These are phyloP conservation scores for Cruciata laevipes DNA, from an alignment of 257 asterid species.

Conservation along the genomic window DNA sequence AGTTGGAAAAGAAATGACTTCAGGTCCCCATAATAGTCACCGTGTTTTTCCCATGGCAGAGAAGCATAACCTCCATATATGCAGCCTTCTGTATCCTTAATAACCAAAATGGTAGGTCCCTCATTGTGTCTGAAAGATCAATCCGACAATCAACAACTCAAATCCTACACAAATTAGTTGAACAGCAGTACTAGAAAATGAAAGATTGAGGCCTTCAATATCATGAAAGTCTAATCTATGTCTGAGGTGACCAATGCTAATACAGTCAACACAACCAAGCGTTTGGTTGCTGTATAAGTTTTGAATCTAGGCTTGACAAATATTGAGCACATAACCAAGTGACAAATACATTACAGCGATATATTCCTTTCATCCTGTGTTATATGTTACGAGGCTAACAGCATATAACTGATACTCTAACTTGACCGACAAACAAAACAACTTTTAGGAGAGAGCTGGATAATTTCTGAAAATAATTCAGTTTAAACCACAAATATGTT, in stretches of 20 bases:
- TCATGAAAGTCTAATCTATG: not conserved
- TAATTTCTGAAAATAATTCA: not conserved
- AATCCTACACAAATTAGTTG: constrained; percentile 5
- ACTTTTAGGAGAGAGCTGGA: constrained; percentile 3
- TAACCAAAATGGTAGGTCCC: constrained; percentile 68
- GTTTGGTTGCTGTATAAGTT: too few relatives aligned
- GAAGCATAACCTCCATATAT: constrained; percentile 93
- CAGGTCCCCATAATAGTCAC: constrained; percentile 82
- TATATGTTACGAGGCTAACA: not conserved
- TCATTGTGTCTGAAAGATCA: constrained; percentile 54
- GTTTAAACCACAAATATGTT: not conserved
- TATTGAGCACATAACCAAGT: not conserved
- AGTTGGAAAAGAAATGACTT: constrained; percentile 78
- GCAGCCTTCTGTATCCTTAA: constrained; percentile 79
- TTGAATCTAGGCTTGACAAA: not conserved
- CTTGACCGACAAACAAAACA: not conserved
- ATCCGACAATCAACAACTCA: constrained; percentile 27
- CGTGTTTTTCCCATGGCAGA: constrained; percentile 90
- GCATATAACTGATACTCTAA: not conserved
- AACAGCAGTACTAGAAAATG: not conserved
- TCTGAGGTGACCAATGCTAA: not conserved
- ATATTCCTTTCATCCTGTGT: not conserved
- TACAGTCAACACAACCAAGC: not conserved
- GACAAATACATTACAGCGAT: not conserved
- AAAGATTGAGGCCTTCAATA: too few relatives aligned